A percentile compares a stretch with the other conserved stretches of the same genome.
phyloP scores from a whole-genome alignment of 495 filamentous ascomycete species.

The Neurospora sp. region DNA sequence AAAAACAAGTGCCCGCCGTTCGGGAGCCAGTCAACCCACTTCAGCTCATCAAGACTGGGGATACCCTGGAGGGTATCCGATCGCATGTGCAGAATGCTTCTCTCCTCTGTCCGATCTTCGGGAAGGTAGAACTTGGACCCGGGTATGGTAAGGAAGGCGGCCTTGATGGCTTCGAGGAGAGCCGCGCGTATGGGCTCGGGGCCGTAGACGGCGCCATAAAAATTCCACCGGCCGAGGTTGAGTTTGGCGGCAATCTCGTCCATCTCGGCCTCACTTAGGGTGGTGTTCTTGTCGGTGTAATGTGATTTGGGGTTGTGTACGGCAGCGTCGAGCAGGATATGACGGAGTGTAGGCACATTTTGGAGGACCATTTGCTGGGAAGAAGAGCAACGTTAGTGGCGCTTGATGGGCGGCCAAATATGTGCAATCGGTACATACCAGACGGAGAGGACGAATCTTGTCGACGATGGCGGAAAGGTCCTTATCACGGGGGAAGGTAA shows the following conservation, averaged over 20 bases:
- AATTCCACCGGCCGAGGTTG: constrained; percentile 31
- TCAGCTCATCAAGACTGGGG: constrained; percentile 39
- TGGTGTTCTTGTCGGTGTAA: neutral
- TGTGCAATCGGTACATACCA: neutral
- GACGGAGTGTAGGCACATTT: constrained; percentile 43
- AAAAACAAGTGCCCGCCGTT: constrained; percentile 49
- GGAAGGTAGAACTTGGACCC: constrained; percentile 38
- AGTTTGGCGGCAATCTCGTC: constrained; percentile 16
- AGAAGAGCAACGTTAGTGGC: constrained; percentile 43
- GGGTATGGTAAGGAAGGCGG: constrained; percentile 33
- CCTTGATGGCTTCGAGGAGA: constrained; percentile 36
- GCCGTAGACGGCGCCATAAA: constrained; percentile 47
- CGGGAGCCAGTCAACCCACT: constrained; percentile 48
- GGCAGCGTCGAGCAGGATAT: constrained; percentile 22
- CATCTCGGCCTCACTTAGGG: neutral
- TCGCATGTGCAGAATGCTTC: constrained; percentile 22
- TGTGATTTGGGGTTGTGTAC: neutral
- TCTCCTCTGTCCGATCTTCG: constrained; percentile 20
- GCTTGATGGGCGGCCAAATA: constrained; percentile 31
- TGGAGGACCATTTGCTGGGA: constrained; percentile 37
- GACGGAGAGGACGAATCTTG: constrained; percentile 37
- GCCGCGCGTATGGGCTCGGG: constrained; percentile 31
- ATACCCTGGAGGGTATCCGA: constrained; percentile 26
- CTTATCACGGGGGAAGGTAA: constrained; percentile 42
- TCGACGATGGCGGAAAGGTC: constrained; percentile 43